These are phyloP conservation scores for Tulasnella sp. DNA, from an alignment of 768 basidiomycete species.

Conservation along the genomic window DNA sequence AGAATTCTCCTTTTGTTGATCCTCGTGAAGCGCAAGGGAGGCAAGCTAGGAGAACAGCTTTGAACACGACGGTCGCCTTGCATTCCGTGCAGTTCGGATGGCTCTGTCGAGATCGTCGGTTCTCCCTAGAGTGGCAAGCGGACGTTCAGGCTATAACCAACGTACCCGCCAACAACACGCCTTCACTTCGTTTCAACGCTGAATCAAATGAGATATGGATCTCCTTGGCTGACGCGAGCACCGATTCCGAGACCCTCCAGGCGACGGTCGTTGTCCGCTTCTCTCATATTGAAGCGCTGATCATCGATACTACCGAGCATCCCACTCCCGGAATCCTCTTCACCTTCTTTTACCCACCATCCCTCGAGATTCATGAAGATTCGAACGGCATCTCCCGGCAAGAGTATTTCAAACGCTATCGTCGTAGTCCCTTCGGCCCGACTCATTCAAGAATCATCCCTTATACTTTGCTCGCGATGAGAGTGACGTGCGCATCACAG, in stretches of 20 bases:
- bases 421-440: background rate
- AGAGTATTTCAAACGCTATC: constrained; percentile 4
- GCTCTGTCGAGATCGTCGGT: constrained; percentile 32
- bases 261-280: constrained; percentile 18
- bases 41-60: background rate
- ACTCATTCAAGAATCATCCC: constrained; percentile 22
- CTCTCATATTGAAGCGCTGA: constrained; percentile 20
- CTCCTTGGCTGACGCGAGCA: background rate
- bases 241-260: background rate
- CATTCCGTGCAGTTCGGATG: constrained; percentile 34
- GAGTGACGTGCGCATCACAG: background rate
- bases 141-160: background rate
- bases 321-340: constrained; percentile 24
- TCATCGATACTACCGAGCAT: background rate
- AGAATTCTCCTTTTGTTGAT: constrained; percentile 13
- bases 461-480: constrained; percentile 30
- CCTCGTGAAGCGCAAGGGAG: constrained; percentile 11
- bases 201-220: constrained; percentile 15
- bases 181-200: constrained; percentile 11
- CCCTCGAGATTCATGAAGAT: constrained; percentile 16
- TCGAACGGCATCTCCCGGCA: no score
- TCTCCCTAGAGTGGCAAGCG: constrained; percentile 34
- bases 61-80: background rate
- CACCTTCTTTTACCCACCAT: constrained; percentile 4
- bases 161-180: no score